A percentile compares a stretch with the other conserved stretches of the same genome.
Conservation (phyloP, 805 yeast species). For the Zygosaccharomyces lentus region DNA sequence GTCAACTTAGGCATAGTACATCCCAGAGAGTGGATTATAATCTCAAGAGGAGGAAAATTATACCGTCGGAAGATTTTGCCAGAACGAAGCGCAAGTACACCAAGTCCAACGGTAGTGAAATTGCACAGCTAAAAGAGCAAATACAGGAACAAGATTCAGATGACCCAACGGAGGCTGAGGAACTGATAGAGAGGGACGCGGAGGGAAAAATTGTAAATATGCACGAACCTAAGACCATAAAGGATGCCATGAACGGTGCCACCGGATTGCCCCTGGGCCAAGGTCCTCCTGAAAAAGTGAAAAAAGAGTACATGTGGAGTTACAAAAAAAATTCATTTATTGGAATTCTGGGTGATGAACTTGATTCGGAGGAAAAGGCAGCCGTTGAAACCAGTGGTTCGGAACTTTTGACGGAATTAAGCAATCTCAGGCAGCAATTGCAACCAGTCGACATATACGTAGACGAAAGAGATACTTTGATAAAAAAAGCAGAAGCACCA, state of each 20-base stretch:
- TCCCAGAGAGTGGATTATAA: conserved; percentile 33
- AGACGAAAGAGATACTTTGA: conserved; percentile 12
- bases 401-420: conserved; percentile 33
- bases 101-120: conserved; percentile 3
- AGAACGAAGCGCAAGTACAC: conserved; percentile 6
- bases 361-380: conserved; percentile 14
- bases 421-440: conserved; percentile 29
- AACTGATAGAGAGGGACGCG: conserved; percentile 16
- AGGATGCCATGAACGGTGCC: conserved; percentile 53
- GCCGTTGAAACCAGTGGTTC: conserved; percentile 35
- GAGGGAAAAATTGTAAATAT: conserved; percentile 25
- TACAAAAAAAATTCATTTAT: conserved; percentile 26
- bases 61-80: conserved; percentile 24
- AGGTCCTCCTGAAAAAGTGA: conserved; percentile 58
- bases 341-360: conserved; percentile 17
- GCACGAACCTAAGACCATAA: conserved; percentile 49
- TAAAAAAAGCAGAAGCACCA: conserved; percentile 7
- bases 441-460: conserved; percentile 19
- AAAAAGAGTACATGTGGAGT: conserved; percentile 54
- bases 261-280: conserved; percentile 72
- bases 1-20: conserved; percentile 29
- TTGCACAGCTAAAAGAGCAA: not conserved
- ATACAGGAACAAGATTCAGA: not conserved
- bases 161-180: not conserved
- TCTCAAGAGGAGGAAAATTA: conserved; percentile 31